A percentile compares a stretch with the other conserved stretches of the same genome.
Conservation (phyloP, 2,329 filamentous ascomycete species). For the Atkinsonella hypoxylon region DNA sequence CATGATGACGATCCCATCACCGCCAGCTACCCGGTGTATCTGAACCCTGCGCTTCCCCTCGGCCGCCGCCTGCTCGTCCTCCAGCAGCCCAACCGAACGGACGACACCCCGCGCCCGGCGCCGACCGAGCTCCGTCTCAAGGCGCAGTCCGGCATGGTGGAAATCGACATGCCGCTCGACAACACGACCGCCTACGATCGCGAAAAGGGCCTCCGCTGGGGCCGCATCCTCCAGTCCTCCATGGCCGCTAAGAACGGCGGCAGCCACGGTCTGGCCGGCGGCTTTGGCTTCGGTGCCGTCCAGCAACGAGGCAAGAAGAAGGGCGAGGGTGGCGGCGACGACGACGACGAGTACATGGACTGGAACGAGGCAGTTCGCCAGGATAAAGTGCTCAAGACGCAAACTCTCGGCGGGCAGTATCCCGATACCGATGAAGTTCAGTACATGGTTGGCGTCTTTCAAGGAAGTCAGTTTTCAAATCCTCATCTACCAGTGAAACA, state of each 20-base stretch:
- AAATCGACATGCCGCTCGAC: constrained; percentile 81
- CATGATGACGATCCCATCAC: constrained; percentile 55
- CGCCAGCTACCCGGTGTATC: constrained; percentile 70
- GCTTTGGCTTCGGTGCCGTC: constrained; percentile 51
- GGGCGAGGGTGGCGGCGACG: constrained; percentile 24
- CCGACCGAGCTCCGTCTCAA: constrained; percentile 75
- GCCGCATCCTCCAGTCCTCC: constrained; percentile 56
- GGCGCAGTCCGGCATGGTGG: constrained; percentile 67
- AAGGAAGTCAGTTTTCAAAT: constrained; percentile 55
- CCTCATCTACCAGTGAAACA: background rate
- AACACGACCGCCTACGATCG: constrained; percentile 67
- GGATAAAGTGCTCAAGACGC: constrained; percentile 62
- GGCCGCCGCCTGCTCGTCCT: constrained; percentile 65
- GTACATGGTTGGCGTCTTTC: constrained; percentile 90
- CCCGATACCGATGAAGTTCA: constrained; percentile 57
- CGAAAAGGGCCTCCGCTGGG: constrained; percentile 72
- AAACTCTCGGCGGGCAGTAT: constrained; percentile 78
- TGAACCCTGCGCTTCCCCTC: constrained; percentile 58
- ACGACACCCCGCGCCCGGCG: constrained; percentile 35
- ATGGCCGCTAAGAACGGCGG: constrained; percentile 48
- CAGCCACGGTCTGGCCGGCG: constrained; percentile 58
- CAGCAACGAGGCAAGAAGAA: constrained; percentile 29
- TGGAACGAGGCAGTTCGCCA: constrained; percentile 58
- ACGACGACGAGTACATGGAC: constrained; percentile 38
- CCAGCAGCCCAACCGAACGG: constrained; percentile 73